Evolutionary conservation across 345 rosid genomes (phyloP), one percentile per base, ranked within the genome.

Genomic region (Conringia planisiliqua): DNA sequence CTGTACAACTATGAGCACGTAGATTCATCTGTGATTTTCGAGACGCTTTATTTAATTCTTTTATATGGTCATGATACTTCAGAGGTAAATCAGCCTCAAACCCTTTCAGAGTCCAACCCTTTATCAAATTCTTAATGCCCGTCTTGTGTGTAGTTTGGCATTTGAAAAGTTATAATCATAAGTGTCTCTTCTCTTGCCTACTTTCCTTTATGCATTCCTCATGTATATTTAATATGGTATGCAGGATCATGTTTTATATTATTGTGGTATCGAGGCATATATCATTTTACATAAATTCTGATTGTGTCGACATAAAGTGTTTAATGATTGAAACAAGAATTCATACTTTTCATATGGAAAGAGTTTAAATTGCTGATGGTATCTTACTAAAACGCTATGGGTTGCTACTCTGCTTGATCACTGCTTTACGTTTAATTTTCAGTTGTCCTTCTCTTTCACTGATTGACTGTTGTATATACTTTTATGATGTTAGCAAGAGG

Each of bases 1-100:
- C 88, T 92, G 71, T 96, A 96, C 87, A 96, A 96, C 82, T 92
- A 92, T 73, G 97, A 90, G 81, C 99, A 87, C 35, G 96, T 92
- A 78, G 99, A 92, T 80, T 96, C 99, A 33, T 92, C 96, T 62
- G 98, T 96, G 73, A 89, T 96, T 73, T 96, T 96, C 63, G 97
- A 96, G 81, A 96, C 98, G 1, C 90, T 96, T 47, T 84, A 92
- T 82, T 74, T 89, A 84, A 87, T 88, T 79, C 87, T 96, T 72
- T 81, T 83, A 55, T 92, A 87, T 62, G 97, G 93, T 70, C 88
- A 90, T 81, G 90, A 84, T 79, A 89, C 93, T 10, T 65, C 88
- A 12, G 99, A 92, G 98, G 99, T 92, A 85, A 51, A 76, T 40
- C 40, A 32, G 65, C 54, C 44, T 44, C 48, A 36, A 27, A 10